Evolutionary conservation across 2,329 filamentous ascomycete species (phyloP), one percentile per base, ranked within the genome.

Genomic region (Verticillium klebahnii): DNA sequence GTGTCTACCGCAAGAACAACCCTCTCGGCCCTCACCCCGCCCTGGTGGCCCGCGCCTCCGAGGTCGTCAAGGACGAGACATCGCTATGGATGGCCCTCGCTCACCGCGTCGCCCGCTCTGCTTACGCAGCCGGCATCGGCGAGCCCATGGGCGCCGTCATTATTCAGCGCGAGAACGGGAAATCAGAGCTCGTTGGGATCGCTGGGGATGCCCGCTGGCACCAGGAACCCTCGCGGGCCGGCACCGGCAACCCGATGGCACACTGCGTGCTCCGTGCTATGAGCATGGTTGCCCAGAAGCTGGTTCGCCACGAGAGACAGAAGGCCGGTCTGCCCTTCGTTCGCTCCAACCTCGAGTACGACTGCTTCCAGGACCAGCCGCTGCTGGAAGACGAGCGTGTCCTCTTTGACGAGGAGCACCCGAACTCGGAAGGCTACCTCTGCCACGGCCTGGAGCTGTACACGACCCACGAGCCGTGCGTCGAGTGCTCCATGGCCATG

Each of bases 401-500:
- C 60, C 84, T 89, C 64, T 91, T 87, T 69, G 79, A 81, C 57
- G 78, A 85, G 68, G 87, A 88, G 68, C 89, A 89, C 70, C 85
- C 84, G 50, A 85, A 82, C 66, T 84, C 85, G 36, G 91, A 92
- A 67, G 94, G 94, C 60, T 99, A 99, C 73, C 86, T 99, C 23
- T 98, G 94, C 77, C 92, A 96, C 67, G 91, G 92, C 60, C 84
- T 99, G 34, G 94, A 98, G 75, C 85, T 99, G 61, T 98, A 97
- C 77, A 82, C 96, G 64, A 97, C 93, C 2, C 93, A 98, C 71
- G 95, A 99, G 77, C 95, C 95, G 5, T 99, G 95, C 73, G 85
- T 96, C 63, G 96, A 96, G 85, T 99, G 95, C 77, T 92, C 91
- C 39, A 98, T 98, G 95, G 95, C 92, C 1, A 90, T 98, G 68